Percentiles rank a stretch among this genome's conserved stretches.
Conservation (phyloP, 2,329 filamentous ascomycete genomes). For the Penicillium sp. region DNA sequence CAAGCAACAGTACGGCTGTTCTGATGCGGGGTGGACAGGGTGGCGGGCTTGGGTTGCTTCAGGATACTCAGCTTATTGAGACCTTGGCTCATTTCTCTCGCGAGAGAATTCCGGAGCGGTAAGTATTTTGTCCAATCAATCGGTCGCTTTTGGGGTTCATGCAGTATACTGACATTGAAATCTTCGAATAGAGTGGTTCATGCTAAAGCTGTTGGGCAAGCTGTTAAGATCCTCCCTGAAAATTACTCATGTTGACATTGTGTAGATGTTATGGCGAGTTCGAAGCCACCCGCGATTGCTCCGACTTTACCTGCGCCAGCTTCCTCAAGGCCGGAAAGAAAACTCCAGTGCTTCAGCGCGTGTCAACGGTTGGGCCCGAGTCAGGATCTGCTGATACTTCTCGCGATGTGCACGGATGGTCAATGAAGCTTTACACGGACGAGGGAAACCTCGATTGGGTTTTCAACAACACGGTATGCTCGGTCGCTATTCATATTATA, state of each 20-base stretch:
- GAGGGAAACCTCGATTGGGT: slow-evolving; percentile 55
- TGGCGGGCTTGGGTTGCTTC: slow-evolving; percentile 47
- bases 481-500: not conserved
- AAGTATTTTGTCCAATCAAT: not conserved
- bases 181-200: too few species aligned
- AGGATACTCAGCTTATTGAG: slow-evolving; percentile 61
- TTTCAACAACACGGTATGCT: slow-evolving; percentile 27
- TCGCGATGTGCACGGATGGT: slow-evolving; percentile 51
- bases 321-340: too few species aligned
- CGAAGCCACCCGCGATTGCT: too few species aligned
- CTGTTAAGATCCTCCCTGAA: too few species aligned
- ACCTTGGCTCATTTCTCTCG: slow-evolving; percentile 60
- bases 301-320: too few species aligned
- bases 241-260: too few species aligned
- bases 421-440: slow-evolving; percentile 52
- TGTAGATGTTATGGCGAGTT: too few species aligned
- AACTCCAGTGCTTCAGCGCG: too few species aligned
- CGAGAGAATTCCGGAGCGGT: slow-evolving; percentile 50
- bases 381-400: slow-evolving; percentile 51
- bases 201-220: too few species aligned
- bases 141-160: too few species aligned
- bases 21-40: slow-evolving; percentile 8
- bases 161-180: too few species aligned
- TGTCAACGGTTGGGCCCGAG: slow-evolving; percentile 42
- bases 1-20: too few species aligned